Evolutionary conservation across 129 eudicot genomes (phyloP).

Genomic region (Saussurea involucrata): DNA sequence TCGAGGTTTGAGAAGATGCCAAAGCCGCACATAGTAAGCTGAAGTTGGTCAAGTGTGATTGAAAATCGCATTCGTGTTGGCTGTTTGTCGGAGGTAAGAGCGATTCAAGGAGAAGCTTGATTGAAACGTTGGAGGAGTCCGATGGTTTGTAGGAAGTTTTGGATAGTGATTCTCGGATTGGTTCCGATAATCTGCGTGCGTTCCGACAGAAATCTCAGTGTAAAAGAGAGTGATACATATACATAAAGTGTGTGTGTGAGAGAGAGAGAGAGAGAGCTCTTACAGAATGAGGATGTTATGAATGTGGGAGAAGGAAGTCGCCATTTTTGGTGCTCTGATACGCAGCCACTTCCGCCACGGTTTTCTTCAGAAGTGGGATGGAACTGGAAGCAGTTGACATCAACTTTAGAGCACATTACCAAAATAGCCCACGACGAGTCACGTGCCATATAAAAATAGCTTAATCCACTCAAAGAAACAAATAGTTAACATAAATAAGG

Average conservation of each 20-base stretch:
- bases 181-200: constrained; percentile 60
- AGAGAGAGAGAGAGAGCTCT: not conserved
- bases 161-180: constrained; percentile 42
- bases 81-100: constrained; percentile 39
- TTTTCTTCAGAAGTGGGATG: too few species aligned
- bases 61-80: constrained; percentile 7
- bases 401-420: too few species aligned
- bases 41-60: constrained; percentile 37
- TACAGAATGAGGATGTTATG: not conserved
- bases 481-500: too few species aligned
- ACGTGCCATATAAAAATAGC: too few species aligned
- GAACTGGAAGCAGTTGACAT: too few species aligned
- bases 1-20: constrained; percentile 51
- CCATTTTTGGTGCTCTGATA: not conserved
- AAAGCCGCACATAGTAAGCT: constrained; percentile 67
- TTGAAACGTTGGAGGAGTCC: constrained; percentile 48
- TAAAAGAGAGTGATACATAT: not conserved
- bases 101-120: constrained; percentile 60
- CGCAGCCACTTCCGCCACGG: too few species aligned
- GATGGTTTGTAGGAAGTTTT: constrained; percentile 47
- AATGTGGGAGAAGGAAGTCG: not conserved
- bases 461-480: too few species aligned
- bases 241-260: not conserved
- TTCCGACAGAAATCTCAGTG: not conserved
- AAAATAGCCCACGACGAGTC: too few species aligned